Evolutionary conservation across 331 rosid species (phyloP).

Genomic region (Malus hybrid): DNA sequence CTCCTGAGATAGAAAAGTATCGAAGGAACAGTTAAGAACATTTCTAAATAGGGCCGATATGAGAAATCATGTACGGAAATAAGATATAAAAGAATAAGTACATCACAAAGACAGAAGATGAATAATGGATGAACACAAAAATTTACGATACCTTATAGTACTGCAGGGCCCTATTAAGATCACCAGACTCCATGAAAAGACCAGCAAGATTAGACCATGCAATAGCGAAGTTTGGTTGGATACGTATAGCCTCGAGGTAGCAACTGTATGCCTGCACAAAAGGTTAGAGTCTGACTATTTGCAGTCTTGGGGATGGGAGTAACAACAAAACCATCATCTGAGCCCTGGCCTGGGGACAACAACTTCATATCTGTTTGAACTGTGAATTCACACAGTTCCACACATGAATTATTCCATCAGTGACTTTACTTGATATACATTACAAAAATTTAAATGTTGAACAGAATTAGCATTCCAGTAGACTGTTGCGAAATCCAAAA

Average conservation of each 20-base stretch:
- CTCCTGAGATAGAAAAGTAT: slow-evolving; percentile 44
- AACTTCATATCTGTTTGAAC: slow-evolving; percentile 59
- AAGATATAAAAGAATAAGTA: neutral
- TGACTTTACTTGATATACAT: slow-evolving; percentile 50
- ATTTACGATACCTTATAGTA: slow-evolving; percentile 65
- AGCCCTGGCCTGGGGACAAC: slow-evolving; percentile 78
- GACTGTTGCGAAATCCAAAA: slow-evolving; percentile 19
- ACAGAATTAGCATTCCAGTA: slow-evolving; percentile 33
- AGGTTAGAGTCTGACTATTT: slow-evolving; percentile 86
- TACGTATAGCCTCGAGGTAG: slow-evolving; percentile 93
- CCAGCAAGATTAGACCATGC: slow-evolving; percentile 99
- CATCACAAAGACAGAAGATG: neutral
- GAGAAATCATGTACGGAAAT: neutral
- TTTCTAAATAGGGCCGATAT: neutral
- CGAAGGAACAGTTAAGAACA: neutral
- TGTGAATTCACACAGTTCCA: slow-evolving; percentile 82
- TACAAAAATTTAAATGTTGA: slow-evolving; percentile 46
- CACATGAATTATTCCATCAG: slow-evolving; percentile 75
- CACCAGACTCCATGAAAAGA: slow-evolving; percentile 97
- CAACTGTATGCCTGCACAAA: slow-evolving; percentile 99
- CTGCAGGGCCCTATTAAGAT: slow-evolving; percentile 89
- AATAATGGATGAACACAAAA: neutral
- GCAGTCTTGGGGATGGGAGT: slow-evolving; percentile 78
- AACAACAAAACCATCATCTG: slow-evolving; percentile 94
- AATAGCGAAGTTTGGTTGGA: slow-evolving; percentile 93